Evolutionary conservation across 106 monocot genomes (phyloP).

Genomic region (Dioscorea alata): DNA sequence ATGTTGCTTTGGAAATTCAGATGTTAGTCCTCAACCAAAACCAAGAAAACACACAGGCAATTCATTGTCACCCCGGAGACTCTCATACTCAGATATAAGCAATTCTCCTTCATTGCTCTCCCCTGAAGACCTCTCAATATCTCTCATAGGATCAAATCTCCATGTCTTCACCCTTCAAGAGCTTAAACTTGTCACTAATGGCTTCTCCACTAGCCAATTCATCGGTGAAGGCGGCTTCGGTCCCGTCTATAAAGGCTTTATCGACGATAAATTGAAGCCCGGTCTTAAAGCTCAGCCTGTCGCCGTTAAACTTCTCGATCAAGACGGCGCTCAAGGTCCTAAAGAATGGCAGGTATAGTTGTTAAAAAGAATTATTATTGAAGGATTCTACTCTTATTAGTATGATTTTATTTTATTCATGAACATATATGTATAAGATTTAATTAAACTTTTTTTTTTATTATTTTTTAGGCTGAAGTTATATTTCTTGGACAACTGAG

Average conservation of each 20-base stretch:
- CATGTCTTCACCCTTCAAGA: conserved; percentile 24
- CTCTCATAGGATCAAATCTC: conserved; percentile 28
- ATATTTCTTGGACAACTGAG: conserved; percentile 39
- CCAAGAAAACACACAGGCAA: too few species aligned
- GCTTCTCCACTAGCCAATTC: conserved; percentile 18
- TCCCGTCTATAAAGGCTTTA: conserved; percentile 34
- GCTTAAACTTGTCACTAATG: conserved; percentile 15
- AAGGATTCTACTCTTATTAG: too few species aligned
- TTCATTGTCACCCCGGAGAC: background rate
- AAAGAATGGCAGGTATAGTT: conserved; percentile 35
- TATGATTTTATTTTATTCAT: background rate
- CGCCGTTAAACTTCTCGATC: conserved; percentile 31
- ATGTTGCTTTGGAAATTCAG: too few species aligned
- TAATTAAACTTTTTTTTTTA: background rate
- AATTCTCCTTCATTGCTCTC: conserved; percentile 1
- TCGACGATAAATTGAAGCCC: conserved; percentile 27
- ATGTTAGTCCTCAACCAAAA: too few species aligned
- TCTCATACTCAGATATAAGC: conserved; percentile 25
- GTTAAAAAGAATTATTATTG: background rate
- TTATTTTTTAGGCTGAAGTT: conserved; percentile 23
- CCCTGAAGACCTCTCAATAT: conserved; percentile 24
- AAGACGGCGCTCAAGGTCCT: conserved; percentile 32
- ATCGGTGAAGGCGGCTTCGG: conserved; percentile 39
- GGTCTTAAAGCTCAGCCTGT: conserved; percentile 28
- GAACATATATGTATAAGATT: background rate